These are phyloP conservation scores for Botryotinia calthae DNA, from an alignment of 2,329 filamentous ascomycete species.

Conservation along the genomic window DNA sequence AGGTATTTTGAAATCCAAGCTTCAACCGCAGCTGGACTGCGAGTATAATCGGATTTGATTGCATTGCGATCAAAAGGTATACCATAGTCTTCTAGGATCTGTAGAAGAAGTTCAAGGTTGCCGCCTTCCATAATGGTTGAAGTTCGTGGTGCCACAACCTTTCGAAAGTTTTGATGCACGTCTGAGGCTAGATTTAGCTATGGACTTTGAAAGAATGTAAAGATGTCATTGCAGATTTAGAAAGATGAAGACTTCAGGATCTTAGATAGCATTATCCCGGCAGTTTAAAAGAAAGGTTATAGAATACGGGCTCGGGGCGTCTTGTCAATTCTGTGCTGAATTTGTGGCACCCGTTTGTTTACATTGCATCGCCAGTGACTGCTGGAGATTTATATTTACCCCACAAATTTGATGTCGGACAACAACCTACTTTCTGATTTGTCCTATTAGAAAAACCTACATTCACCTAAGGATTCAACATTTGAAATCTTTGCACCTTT, in stretches of 20 bases:
- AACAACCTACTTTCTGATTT: neutral
- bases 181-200: neutral
- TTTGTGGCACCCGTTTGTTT: neutral
- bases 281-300: neutral
- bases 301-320: neutral
- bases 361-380: neutral
- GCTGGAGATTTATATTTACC: slow-evolving; percentile 2
- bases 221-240: neutral
- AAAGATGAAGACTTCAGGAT: neutral
- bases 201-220: neutral
- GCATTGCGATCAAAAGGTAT: slow-evolving; percentile 35
- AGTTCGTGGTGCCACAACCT: neutral
- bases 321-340: neutral
- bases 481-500: neutral
- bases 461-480: neutral
- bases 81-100: slow-evolving; percentile 35
- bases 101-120: slow-evolving; percentile 30
- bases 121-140: slow-evolving; percentile 30
- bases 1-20: slow-evolving; percentile 52
- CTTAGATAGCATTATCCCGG: too few species aligned
- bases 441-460: neutral
- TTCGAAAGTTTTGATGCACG: neutral
- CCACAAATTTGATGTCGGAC: neutral
- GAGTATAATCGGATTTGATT: slow-evolving; percentile 30
- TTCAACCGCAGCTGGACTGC: slow-evolving; percentile 30